Evolutionary conservation across 768 basidiomycete species (phyloP), one percentile per base, ranked within the genome.

Genomic region (Pholiota molesta): DNA sequence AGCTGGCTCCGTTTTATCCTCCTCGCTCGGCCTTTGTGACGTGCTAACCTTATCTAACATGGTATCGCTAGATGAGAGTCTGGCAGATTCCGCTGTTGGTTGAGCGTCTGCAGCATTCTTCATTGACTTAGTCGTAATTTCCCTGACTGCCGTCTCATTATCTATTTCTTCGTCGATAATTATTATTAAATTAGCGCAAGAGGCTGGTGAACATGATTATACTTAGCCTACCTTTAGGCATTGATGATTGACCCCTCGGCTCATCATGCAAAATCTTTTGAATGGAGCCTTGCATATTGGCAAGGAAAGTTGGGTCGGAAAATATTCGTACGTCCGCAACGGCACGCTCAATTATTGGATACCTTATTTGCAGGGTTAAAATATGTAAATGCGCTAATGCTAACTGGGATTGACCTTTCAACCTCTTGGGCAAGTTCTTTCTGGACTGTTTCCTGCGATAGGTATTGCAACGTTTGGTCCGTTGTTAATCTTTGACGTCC

Each of bases 371-470:
- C 39, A 31, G 23, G 44, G 8, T 60, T 31, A 64, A 39, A 39
- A 45, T 17, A 7, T 21, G 55, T 11, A 28, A 47, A 28, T 56
- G 39, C 26, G 7, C 17, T 19, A 23, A 17, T 29, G 19, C 45
- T 11, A 47, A 21, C 23, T 39, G 28, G 14, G 26, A 42, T 75
- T 65, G 56, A 86, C 90, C 89, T 82, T 72, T 90, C 88, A 29
- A 92, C 77, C 68, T 92, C 89, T 52, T 90, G 88, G 77, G 87
- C 81, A 14, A 92, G 74, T 65, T 91, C 90, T 60, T 81, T 76
- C 64, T 84, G 77, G n/a, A 85, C 75, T 10, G 73, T 72, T 2
- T 89, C 87, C 52, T 81, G 81, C 1, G 83, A 72, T 69, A 81
- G 78, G 53, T 81, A 79, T 14, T 83, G 77, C 51, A 90, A 70